Evolutionary conservation across 139 green algal species (phyloP).

Genomic region (Chlorella vulgaris): DNA sequence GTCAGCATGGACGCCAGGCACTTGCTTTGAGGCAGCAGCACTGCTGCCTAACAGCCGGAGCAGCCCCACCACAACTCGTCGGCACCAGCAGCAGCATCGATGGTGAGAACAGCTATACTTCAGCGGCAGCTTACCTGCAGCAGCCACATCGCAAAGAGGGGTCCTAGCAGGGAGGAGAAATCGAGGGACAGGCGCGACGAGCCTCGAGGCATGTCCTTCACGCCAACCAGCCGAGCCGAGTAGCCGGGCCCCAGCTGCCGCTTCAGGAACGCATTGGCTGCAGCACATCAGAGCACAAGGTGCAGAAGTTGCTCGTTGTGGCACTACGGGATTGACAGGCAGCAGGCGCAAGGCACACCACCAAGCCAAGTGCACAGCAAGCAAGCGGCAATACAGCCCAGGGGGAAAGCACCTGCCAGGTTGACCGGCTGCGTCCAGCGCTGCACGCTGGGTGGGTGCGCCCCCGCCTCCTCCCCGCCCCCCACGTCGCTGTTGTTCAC

Average conservation of each 20-base stretch:
- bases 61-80: too few relatives aligned
- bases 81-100: too few relatives aligned
- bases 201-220: constrained; percentile 74
- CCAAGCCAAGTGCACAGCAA: too few relatives aligned
- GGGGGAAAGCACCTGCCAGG: constrained; percentile 54
- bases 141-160: constrained; percentile 87
- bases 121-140: constrained; percentile 47
- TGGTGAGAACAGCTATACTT: too few relatives aligned
- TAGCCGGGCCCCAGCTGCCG: constrained; percentile 20
- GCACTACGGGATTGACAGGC: too few relatives aligned
- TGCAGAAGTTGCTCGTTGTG: too few relatives aligned
- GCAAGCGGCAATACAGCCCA: too few relatives aligned
- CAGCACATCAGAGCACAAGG: too few relatives aligned
- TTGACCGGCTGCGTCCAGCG: constrained; percentile 69
- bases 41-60: too few relatives aligned
- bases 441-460: constrained; percentile 56
- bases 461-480: constrained; percentile 15
- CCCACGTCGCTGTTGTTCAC: constrained; percentile 61
- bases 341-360: too few relatives aligned
- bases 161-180: constrained; percentile 82
- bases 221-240: constrained; percentile 47
- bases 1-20: neutral
- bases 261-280: constrained; percentile 62
- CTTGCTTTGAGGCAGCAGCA: too few relatives aligned
- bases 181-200: constrained; percentile 65